Evolutionary conservation across 129 eudicot species (phyloP).

Genomic region (Flaveria sonorensis): DNA sequence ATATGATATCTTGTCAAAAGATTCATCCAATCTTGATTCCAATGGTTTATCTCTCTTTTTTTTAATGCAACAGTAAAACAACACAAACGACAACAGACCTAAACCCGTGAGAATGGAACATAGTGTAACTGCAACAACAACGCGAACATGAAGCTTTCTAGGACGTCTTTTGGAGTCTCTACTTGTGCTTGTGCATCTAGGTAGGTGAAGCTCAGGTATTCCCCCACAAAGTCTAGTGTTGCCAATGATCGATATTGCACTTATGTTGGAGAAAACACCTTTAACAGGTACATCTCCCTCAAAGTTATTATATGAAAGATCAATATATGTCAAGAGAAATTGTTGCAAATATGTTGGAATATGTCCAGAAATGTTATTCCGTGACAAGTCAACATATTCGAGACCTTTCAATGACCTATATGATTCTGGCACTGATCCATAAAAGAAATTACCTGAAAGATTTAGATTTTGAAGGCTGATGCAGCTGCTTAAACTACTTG

Average conservation of each 20-base stretch:
- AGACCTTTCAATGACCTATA: slow-evolving; percentile 22
- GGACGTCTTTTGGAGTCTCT: slow-evolving; percentile 1
- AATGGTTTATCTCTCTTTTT: slow-evolving; percentile 11
- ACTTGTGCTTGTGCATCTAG: slow-evolving; percentile 20
- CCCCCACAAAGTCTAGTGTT: slow-evolving; percentile 36
- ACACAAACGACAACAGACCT: background rate
- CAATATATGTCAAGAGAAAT: slow-evolving; percentile 1
- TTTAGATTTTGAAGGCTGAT: slow-evolving; percentile 1
- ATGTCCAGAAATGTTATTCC: slow-evolving; percentile 27
- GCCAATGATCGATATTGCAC: slow-evolving; percentile 27
- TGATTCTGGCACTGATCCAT: slow-evolving; percentile 17
- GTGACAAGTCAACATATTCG: slow-evolving; percentile 16
- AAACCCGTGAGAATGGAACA: slow-evolving; percentile 2
- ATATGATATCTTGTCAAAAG: slow-evolving; percentile 37
- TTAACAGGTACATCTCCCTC: slow-evolving; percentile 29
- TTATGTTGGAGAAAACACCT: slow-evolving; percentile 22
- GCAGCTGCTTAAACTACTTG: slow-evolving; percentile 19
- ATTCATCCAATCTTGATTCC: background rate
- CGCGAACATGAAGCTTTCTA: background rate
- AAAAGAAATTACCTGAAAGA: slow-evolving; percentile 21
- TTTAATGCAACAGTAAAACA: background rate
- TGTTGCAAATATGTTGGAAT: slow-evolving; percentile 23
- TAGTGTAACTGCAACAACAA: slow-evolving; percentile 17
- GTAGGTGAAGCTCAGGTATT: slow-evolving; percentile 10
- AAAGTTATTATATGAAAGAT: slow-evolving; percentile 31